Base-by-base conservation (phyloP, 148 eudicot genomes). In the Drosera capensis region DNA sequence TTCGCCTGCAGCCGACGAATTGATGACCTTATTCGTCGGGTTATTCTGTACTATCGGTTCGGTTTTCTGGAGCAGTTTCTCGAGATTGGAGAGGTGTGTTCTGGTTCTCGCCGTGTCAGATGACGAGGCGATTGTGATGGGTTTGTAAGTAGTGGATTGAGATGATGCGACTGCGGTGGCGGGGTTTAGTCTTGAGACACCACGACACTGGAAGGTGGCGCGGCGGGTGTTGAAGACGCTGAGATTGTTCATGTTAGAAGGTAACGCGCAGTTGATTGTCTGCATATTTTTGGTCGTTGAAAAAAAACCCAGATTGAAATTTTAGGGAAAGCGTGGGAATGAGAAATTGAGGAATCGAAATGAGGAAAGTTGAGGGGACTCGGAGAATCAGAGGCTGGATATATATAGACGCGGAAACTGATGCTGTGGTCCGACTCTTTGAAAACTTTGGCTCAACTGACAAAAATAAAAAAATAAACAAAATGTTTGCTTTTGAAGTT, bases 1-100 rank as follows among this genome's bases (percentile, higher is more conserved):
- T 35, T 43, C 5, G 69, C 48, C 40, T 1, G 59, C 39, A 2
- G 48, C 28, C 23, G 18, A 21, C 18, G 26, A 62, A 46, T 0
- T 5, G 13, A 11, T 9, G 9, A 9, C n/a, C 38, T 13, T 0
- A 15, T 15, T 11, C 9, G 38, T 34, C 54, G 41, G 12, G 40
- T 31, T n/a, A n/a, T n/a, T n/a, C n/a, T n/a, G n/a, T n/a, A n/a
- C n/a, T n/a, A n/a, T 0, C 66, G 57, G 38, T 34, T 34, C n/a
- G 0, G 6, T 28, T 11, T 59, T 72, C 7, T 75, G 77, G 0
- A 84, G 60, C 13, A 87, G 52, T 35, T 74, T 76, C 17, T 87
- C 85, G 22, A 87, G 88, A 45, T 72, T 87, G 8, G 82, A 52
- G 1, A 87, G 58, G 17, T 71, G 78, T 1, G 19, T 48, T 16